These are phyloP conservation scores for Cucurbita maxima DNA, from an alignment of 306 rosid genomes.

Conservation along the genomic window DNA sequence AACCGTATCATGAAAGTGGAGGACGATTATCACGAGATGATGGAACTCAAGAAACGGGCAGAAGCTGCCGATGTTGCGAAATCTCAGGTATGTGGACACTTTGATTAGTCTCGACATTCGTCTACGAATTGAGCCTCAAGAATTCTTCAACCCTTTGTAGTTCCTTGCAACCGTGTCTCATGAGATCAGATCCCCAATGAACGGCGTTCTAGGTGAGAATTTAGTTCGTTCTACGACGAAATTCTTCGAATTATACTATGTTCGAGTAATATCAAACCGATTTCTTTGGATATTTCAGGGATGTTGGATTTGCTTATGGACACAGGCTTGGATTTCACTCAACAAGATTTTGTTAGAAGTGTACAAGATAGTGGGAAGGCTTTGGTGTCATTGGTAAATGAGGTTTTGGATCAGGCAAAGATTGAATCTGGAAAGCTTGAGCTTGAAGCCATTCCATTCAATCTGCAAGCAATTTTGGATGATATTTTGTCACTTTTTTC, in stretches of 20 bases:
- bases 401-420: conserved; percentile 93
- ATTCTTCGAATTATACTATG: neutral
- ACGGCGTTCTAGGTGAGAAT: conserved; percentile 86
- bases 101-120: neutral
- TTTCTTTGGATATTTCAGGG: conserved; percentile 43
- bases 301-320: conserved; percentile 98
- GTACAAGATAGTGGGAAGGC: conserved; percentile 96
- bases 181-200: conserved; percentile 98
- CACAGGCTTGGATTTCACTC: conserved; percentile 79
- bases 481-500: conserved; percentile 85
- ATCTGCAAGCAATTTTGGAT: conserved; percentile 65
- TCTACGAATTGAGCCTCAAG: neutral
- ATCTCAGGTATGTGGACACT: conserved; percentile 54
- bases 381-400: conserved; percentile 82
- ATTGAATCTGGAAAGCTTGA: conserved; percentile 93
- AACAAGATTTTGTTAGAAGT: conserved; percentile 75
- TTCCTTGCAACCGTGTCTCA: conserved; percentile 98
- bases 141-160: conserved; percentile 29
- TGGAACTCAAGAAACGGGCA: conserved; percentile 71
- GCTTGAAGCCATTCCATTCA: conserved; percentile 76
- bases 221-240: neutral
- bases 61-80: conserved; percentile 94
- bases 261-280: neutral
- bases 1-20: conserved; percentile 85
- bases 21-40: conserved; percentile 59